These are phyloP conservation scores for Wickerhamomyces silvicola DNA, from an alignment of 805 yeast genomes.

Conservation along the genomic window DNA sequence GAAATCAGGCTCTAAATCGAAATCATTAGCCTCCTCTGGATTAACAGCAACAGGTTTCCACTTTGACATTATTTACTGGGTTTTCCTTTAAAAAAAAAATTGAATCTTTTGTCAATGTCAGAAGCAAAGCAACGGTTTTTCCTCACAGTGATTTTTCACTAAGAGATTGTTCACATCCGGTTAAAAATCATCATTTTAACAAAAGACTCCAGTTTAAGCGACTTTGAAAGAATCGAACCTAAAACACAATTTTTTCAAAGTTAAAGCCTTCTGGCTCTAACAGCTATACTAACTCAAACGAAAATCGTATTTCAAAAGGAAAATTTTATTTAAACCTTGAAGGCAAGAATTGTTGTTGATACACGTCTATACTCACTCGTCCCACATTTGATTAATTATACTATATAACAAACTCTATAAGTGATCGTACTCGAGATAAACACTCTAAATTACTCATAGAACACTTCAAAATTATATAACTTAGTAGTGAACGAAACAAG, in stretches of 20 bases:
- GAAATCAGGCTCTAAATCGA: slow-evolving; percentile 22
- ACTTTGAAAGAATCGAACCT: slow-evolving; percentile 13
- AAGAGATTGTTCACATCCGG: slow-evolving; percentile 27
- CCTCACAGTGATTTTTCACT: slow-evolving; percentile 22
- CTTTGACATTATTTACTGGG: slow-evolving; percentile 13
- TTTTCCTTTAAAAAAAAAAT: slow-evolving; percentile 1
- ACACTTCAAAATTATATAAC: too few relatives aligned
- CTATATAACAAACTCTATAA: too few relatives aligned
- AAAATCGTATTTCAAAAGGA: too few relatives aligned
- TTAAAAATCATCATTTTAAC: slow-evolving; percentile 21
- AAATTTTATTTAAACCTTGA: too few relatives aligned
- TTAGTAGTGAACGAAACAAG: too few relatives aligned
- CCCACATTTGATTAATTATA: too few relatives aligned
- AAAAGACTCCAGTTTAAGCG: neutral
- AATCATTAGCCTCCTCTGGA: slow-evolving; percentile 23
- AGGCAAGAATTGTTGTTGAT: too few relatives aligned
- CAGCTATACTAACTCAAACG: too few relatives aligned
- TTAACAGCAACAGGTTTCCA: slow-evolving; percentile 24
- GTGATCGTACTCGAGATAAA: too few relatives aligned
- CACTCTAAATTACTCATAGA: too few relatives aligned
- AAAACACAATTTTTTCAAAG: slow-evolving; percentile 6
- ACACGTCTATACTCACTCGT: too few relatives aligned
- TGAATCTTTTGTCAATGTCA: slow-evolving; percentile 15
- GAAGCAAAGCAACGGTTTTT: slow-evolving; percentile 25
- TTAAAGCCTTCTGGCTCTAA: slow-evolving; percentile 15